A percentile compares a stretch with the other conserved stretches of the same genome.
These are phyloP conservation scores for Metarhizium robertsii DNA, from an alignment of 2,329 filamentous ascomycete species.

Conservation along the genomic window DNA sequence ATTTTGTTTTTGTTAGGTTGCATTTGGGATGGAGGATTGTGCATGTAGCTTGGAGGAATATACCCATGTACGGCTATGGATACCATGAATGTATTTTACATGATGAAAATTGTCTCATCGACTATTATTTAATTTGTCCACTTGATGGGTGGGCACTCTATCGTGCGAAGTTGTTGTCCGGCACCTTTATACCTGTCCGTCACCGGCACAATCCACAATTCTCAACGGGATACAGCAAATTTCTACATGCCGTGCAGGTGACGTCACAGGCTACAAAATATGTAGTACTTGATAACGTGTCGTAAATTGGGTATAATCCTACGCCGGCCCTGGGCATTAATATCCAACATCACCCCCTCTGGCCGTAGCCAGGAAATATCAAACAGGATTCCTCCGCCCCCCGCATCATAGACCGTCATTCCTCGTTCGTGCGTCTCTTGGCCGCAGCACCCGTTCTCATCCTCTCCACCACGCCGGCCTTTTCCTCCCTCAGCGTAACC, in stretches of 20 bases:
- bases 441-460: slow-evolving; percentile 19
- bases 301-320: neutral
- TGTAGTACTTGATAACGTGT: neutral
- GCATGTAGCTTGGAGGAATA: neutral
- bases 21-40: neutral
- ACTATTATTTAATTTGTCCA: neutral
- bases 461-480: slow-evolving; percentile 28
- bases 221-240: neutral
- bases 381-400: neutral
- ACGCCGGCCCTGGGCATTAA: neutral
- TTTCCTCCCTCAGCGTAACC: slow-evolving; percentile 60
- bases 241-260: neutral
- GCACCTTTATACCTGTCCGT: neutral
- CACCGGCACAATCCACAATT: neutral
- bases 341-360: neutral
- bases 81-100: neutral
- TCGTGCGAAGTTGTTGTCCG: too few relatives aligned
- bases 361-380: neutral
- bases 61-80: slow-evolving; percentile 5
- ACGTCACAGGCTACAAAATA: neutral
- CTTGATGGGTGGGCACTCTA: too few relatives aligned
- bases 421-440: slow-evolving; percentile 5
- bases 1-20: neutral
- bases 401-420: neutral
- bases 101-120: neutral